Percentiles rank a stretch among this genome's conserved stretches.
Conservation (phyloP, 306 rosid genomes). For the Citrullus colocynthis region DNA sequence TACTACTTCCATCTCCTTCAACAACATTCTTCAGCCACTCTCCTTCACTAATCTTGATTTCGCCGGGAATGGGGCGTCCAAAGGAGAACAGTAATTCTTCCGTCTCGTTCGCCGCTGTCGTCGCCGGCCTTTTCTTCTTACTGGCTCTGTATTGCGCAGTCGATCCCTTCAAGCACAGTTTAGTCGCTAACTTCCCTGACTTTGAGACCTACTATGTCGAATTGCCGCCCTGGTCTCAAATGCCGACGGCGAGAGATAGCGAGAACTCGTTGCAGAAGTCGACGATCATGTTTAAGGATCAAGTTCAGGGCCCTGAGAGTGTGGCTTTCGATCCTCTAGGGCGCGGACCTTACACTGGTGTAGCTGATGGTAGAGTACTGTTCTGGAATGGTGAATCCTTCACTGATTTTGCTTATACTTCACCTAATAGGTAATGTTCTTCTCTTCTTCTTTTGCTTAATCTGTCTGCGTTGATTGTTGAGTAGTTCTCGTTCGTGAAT, state of each 20-base stretch:
- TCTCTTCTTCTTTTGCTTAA: background rate
- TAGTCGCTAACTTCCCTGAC: constrained; percentile 47
- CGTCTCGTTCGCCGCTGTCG: constrained; percentile 16
- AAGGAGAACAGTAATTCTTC: background rate
- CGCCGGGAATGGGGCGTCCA: background rate
- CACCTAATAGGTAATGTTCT: constrained; percentile 47
- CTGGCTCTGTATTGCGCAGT: constrained; percentile 62
- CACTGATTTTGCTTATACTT: constrained; percentile 68
- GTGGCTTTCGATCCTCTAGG: constrained; percentile 70
- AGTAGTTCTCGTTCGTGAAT: background rate
- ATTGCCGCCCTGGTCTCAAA: constrained; percentile 42
- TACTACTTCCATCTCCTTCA: background rate
- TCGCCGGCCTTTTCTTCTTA: constrained; percentile 25
- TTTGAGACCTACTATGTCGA: constrained; percentile 31
- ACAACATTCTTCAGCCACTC: background rate
- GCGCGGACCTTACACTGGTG: constrained; percentile 88
- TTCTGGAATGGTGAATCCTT: constrained; percentile 69
- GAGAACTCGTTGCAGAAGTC: constrained; percentile 64
- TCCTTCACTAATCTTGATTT: background rate
- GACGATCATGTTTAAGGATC: constrained; percentile 56
- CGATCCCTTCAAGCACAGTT: constrained; percentile 66
- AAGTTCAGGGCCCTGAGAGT: constrained; percentile 88
- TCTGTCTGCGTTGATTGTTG: background rate
- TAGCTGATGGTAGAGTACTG: constrained; percentile 74
- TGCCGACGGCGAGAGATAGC: constrained; percentile 43